A percentile compares a stretch with the other conserved stretches of the same genome.
These are phyloP conservation scores for Phytopythium helicoides DNA, from an alignment of 352 stramenopile genomes.

Conservation along the genomic window DNA sequence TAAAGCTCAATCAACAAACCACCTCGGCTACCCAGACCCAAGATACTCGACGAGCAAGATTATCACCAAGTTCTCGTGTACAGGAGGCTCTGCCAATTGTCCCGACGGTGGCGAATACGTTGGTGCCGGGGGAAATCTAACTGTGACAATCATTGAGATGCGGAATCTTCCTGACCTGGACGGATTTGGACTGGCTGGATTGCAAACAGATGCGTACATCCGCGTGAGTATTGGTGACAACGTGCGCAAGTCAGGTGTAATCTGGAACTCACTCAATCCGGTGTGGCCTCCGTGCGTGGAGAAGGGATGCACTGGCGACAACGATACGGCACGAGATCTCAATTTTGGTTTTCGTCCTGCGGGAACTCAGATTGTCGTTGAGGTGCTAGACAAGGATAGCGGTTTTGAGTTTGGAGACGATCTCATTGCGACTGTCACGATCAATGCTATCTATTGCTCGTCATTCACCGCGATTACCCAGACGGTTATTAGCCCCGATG, in stretches of 20 bases:
- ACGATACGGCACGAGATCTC: slow-evolving; percentile 62
- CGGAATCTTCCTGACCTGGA: slow-evolving; percentile 85
- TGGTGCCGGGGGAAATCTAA: slow-evolving; percentile 85
- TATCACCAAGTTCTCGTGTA: slow-evolving; percentile 71
- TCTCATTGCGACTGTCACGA: slow-evolving; percentile 60
- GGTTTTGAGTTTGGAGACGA: slow-evolving; percentile 89
- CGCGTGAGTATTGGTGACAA: slow-evolving; percentile 72
- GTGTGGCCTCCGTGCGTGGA: slow-evolving; percentile 58
- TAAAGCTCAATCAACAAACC: slow-evolving; percentile 46
- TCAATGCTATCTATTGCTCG: slow-evolving; percentile 85
- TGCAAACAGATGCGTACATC: slow-evolving; percentile 80
- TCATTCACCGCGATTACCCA: slow-evolving; percentile 54
- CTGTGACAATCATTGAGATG: slow-evolving; percentile 81
- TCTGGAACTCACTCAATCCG: slow-evolving; percentile 77
- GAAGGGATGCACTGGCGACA: slow-evolving; percentile 36
- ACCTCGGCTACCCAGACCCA: slow-evolving; percentile 64
- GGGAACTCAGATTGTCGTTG: slow-evolving; percentile 70
- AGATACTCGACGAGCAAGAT: slow-evolving; percentile 48
- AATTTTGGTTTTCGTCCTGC: slow-evolving; percentile 85
- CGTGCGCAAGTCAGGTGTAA: slow-evolving; percentile 46
- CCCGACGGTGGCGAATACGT: slow-evolving; percentile 67
- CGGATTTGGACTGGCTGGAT: slow-evolving; percentile 54
- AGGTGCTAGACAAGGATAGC: slow-evolving; percentile 76
- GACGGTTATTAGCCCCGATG: slow-evolving; percentile 38
- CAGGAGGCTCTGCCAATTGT: slow-evolving; percentile 59